Evolutionary conservation across 1,139 yeast genomes (phyloP), one percentile per base, ranked within the genome.

Genomic region (Suhomyces ambrosiae): DNA sequence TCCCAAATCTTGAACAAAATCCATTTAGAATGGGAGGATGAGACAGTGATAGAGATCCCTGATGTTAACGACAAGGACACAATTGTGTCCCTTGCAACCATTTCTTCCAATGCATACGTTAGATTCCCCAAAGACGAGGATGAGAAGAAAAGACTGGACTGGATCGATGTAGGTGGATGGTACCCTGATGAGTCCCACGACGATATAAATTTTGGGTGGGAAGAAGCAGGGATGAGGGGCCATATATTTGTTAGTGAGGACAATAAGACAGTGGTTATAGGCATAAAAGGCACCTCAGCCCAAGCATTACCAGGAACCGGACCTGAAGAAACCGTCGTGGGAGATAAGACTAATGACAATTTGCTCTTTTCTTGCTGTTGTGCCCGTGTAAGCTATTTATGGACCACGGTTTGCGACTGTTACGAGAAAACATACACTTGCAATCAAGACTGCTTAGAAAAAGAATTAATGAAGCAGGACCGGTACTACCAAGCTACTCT

Each of bases 321-420:
- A 5, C 80, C 71, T 35, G 84, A 81, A 30, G 89, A 84, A 37
- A 90, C 98, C 0, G 82, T 86, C 0, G 77, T 74, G 1, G 80
- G 78, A 45, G 99, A 92, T 58, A 88, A 88, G 60, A 63, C 74
- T 24, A 92, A 92, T 58, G 98, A 94, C 58, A 92, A 92, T 56
- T 59, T 92, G 39, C 63, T 92, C 30, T 92, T 92, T 58, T 86
- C 95, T 12, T 92, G 99, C 60, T 92, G 99, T 60, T 92, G 99
- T 65, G 98, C 97, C 1, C 73, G 97, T 26, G 83, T 92, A 6
- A 80, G 94, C 39, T 90, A 89, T 51, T 65, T 88, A 62, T 94
- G 98, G 98, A 80, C 82, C 7, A 86, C 97, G 0, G 97, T 90
- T 1, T 92, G 99, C 62, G 97, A 89, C 60, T 92, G 99, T 58